A percentile compares a stretch with the other conserved stretches of the same genome.
These are phyloP conservation scores for Funneliformis mosseae DNA, from an alignment of 192 early-diverging fungal species.

Conservation along the genomic window DNA sequence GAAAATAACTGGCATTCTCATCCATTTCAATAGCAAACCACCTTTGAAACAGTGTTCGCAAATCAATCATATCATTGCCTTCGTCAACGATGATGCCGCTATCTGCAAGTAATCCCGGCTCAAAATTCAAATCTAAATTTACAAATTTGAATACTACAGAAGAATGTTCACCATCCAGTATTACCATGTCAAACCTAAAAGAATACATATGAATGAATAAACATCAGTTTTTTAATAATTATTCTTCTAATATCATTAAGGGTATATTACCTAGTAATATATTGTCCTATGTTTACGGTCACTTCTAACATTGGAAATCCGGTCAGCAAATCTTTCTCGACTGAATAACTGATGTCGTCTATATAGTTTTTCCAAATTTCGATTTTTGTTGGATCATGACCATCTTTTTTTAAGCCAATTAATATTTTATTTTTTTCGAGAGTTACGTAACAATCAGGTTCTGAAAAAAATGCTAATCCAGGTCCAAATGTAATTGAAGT, in stretches of 20 bases:
- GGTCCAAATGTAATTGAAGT: conserved; percentile 46
- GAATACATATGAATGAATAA: background rate
- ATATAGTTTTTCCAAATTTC: conserved; percentile 49
- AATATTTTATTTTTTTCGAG: conserved; percentile 42
- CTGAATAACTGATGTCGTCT: conserved; percentile 37
- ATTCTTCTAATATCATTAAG: background rate
- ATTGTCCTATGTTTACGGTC: background rate
- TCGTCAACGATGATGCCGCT: background rate
- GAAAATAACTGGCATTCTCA: background rate
- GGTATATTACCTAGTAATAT: background rate
- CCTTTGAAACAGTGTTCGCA: background rate
- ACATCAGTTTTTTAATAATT: background rate
- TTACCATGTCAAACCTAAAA: background rate
- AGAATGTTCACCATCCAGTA: background rate
- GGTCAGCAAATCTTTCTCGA: conserved; percentile 34
- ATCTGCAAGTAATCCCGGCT: background rate
- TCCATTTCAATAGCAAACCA: background rate
- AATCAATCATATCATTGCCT: background rate
- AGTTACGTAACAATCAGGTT: conserved; percentile 44
- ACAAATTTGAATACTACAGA: background rate
- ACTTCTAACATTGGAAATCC: conserved; percentile 26
- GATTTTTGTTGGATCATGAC: conserved; percentile 38
- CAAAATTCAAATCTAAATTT: background rate
- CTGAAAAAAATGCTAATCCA: conserved; percentile 36
- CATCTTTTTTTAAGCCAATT: conserved; percentile 40